Base-by-base conservation (phyloP, 441 rosid genomes). In the Erodium moschatum region DNA sequence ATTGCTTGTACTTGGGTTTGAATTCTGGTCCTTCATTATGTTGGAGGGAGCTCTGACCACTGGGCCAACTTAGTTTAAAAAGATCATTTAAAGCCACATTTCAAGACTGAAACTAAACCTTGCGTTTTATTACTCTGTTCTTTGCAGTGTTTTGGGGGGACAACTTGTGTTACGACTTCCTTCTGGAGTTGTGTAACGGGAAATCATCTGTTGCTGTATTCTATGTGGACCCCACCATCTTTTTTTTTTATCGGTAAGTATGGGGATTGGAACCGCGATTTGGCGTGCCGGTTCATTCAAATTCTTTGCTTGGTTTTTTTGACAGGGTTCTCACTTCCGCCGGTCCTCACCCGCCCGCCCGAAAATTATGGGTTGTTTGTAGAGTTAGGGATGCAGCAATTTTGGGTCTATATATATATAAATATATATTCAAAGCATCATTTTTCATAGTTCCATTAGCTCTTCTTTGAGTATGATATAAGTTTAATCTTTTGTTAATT, bases 101-200 rank as follows among this genome's bases (percentile, higher is more conserved):
- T 44, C 50, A 44, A 44, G 50, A 44, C 50, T 44, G 50, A 44
- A 44, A 44, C n/a, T 44, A 10, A 44, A 44, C 50, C 13, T 44
- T 44, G 8, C 50, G 13, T 44, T 33, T 33, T 33, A 44, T 4
- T 44, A 10, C 12, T 44, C 50, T 44, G 27, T 2, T 24, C 20
- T 66, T 29, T 83, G 79, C 89, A 93, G 98, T 73, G 97, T 93
- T 61, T 89, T 93, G 46, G 98, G 97, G 60, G 98, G 98, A 46
- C 98, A 91, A 86, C 95, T 91, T 64, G 95, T 93, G 68, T 95
- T 93, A 7, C 91, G 97, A 66, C 96, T 93, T 64, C 98, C 98
- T 16, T 85, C 98, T 65, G 98, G 98, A 70, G 98, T 93, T 71
- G 98, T 93, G 63, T 93, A 75, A 85, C 64, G 65, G 72, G 54